Evolutionary conservation across 2,329 filamentous ascomycete genomes (phyloP), one percentile per base, ranked within the genome.

Genomic region (Pyrenochaeta sp.): DNA sequence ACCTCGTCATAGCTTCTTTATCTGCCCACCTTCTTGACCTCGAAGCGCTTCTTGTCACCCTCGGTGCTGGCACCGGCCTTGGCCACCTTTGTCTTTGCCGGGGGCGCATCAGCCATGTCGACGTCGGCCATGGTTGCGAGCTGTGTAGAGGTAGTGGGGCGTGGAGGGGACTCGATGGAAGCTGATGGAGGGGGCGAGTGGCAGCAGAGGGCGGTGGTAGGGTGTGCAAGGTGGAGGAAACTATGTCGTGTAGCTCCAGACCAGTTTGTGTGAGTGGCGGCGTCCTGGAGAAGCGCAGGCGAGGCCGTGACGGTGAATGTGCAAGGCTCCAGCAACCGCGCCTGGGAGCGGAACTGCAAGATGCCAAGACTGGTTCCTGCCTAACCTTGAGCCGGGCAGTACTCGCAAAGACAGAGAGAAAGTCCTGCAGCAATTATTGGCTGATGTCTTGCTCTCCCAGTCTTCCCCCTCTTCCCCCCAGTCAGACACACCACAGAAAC

Each of bases 41-140:
- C 95, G 65, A 99, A 99, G 63, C 91, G 90, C 83, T 97, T 96
- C 86, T 96, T 97, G 62, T 94, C 90, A 32, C 64, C 63, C 14
- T 77, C 78, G 54, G 69, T 68, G 54, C 84, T 90, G 21, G 82
- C 79, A 15, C 78, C 78, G 17, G 81, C 79, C 75, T 79, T 82
- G 59, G 77, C 60, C 15, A 61, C 80, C 75, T 85, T 86, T 39
- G 77, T 72, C 78, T 87, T 85, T 49, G 70, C 65, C 21, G 78
- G 74, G 51, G 83, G 86, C 41, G 90, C 92, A 77, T 98, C 95
- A 49, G 91, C 90, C 95, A 98, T 98, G 72, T 97, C 92, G 45
- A 98, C 89, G 79, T 99, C 95, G 54, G 93, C 91, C 95, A 98
- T 98, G 60, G 39, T 76, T 57, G 49, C 43, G 45, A 50, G 43